These are phyloP conservation scores for Aspergillus bridgeri DNA, from an alignment of 495 filamentous ascomycete species.

Conservation along the genomic window DNA sequence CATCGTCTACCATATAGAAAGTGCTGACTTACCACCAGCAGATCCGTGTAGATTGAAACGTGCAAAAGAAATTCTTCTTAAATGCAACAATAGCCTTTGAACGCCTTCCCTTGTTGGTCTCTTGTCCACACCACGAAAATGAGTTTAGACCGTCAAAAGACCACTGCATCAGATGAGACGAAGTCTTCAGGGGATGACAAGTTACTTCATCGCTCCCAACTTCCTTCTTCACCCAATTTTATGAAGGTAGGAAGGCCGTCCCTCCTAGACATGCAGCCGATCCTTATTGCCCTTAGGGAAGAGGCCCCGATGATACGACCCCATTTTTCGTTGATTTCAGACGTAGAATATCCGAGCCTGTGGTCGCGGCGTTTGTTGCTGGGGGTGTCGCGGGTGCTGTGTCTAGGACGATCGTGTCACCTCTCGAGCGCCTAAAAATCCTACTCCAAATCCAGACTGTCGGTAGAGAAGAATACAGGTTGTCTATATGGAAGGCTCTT, in stretches of 20 bases:
- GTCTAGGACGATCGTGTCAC: conserved; percentile 92
- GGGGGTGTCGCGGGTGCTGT: conserved; percentile 96
- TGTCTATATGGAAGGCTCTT: conserved; percentile 84
- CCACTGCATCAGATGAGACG: conserved; percentile 19
- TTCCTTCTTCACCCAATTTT: conserved; percentile 19
- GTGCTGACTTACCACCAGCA: no score
- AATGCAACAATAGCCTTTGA: no score
- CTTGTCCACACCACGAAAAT: conserved; percentile 18
- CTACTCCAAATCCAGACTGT: conserved; percentile 93
- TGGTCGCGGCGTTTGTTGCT: conserved; percentile 90
- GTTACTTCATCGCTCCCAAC: conserved; percentile 23
- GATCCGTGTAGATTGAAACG: no score
- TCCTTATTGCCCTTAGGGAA: conserved; percentile 11
- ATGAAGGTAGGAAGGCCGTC: conserved; percentile 24
- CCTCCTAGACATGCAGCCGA: conserved; percentile 4
- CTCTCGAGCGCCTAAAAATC: conserved; percentile 93
- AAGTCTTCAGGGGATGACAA: conserved; percentile 17
- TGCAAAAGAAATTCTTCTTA: no score
- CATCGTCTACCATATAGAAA: no score
- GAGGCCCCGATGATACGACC: conserved; percentile 8
- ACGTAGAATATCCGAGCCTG: conserved; percentile 55
- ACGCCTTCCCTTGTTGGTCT: no score
- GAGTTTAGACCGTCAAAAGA: conserved; percentile 39
- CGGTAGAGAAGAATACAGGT: conserved; percentile 86
- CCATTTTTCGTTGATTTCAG: conserved; percentile 19